Evolutionary conservation across 2,329 filamentous ascomycete species (phyloP).

Genomic region (Fonsecaea nubica): DNA sequence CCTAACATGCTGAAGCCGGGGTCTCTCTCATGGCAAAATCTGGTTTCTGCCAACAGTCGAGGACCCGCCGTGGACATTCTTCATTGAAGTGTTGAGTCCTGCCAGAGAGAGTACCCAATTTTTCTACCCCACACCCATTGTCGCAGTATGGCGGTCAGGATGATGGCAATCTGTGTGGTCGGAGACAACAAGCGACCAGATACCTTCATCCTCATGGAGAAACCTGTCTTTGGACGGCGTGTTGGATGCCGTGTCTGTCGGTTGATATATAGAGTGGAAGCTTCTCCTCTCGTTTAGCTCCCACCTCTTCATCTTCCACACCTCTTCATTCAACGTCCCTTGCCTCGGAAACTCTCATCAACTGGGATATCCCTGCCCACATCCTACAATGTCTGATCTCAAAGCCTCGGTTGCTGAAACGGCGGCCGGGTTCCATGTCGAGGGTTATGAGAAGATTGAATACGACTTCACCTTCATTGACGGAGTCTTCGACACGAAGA

Average conservation of each 20-base stretch:
- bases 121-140: not conserved
- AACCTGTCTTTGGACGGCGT: not conserved
- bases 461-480: slow-evolving; percentile 78
- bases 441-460: slow-evolving; percentile 77
- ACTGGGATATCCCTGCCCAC: not conserved
- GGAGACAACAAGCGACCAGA: slow-evolving; percentile 7
- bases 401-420: slow-evolving; percentile 70
- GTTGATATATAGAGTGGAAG: slow-evolving; percentile 5
- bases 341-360: slow-evolving; percentile 4
- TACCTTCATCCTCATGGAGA: not conserved
- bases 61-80: slow-evolving; percentile 14
- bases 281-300: not conserved
- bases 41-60: not conserved
- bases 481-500: slow-evolving; percentile 67
- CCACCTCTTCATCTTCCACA: not conserved
- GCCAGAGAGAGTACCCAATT: not conserved
- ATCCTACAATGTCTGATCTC: slow-evolving; percentile 69
- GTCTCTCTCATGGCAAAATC: slow-evolving; percentile 9
- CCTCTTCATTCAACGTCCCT: not conserved
- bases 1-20: slow-evolving; percentile 2
- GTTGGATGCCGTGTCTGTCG: not conserved
- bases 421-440: slow-evolving; percentile 70
- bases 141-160: not conserved
- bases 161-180: not conserved
- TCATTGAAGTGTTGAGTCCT: not conserved